Percentiles rank a stretch among this genome's conserved stretches.
Conservation (phyloP, 345 rosid genomes). For the Crucihimalaya himalaica region DNA sequence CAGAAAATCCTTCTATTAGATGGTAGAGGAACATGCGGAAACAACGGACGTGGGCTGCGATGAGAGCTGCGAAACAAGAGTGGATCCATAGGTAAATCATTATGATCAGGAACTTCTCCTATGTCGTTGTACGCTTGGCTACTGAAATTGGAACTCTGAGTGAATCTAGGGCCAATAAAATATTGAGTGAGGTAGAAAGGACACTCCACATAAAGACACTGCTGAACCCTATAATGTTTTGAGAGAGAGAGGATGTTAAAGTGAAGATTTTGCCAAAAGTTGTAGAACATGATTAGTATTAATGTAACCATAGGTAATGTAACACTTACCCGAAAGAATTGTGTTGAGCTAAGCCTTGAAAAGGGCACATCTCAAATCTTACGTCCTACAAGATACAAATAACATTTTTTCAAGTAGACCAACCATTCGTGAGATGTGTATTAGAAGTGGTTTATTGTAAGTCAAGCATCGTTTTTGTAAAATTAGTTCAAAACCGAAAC, state of each 20-base stretch:
- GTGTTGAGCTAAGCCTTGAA: background rate
- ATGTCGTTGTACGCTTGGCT: no score
- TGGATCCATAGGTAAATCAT: background rate
- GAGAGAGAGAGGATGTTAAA: background rate
- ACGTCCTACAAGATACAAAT: background rate
- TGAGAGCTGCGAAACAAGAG: background rate
- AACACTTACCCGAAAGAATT: background rate
- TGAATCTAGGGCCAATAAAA: no score
- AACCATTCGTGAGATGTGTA: background rate
- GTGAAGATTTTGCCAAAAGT: background rate
- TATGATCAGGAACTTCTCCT: background rate
- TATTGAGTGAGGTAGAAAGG: background rate
- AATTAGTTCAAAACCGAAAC: background rate
- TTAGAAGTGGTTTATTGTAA: background rate
- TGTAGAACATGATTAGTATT: background rate
- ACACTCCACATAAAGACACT: background rate
- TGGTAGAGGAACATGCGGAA: background rate
- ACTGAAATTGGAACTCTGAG: background rate
- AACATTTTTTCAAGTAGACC: background rate
- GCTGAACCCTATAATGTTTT: background rate
- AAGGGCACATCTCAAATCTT: conserved; percentile 6
- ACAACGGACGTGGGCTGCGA: background rate
- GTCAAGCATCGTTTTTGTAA: background rate
- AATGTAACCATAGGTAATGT: background rate
- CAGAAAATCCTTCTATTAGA: background rate